phyloP scores from a whole-genome alignment of 352 stramenopile genomes.

The Phytophthora brassicae region DNA sequence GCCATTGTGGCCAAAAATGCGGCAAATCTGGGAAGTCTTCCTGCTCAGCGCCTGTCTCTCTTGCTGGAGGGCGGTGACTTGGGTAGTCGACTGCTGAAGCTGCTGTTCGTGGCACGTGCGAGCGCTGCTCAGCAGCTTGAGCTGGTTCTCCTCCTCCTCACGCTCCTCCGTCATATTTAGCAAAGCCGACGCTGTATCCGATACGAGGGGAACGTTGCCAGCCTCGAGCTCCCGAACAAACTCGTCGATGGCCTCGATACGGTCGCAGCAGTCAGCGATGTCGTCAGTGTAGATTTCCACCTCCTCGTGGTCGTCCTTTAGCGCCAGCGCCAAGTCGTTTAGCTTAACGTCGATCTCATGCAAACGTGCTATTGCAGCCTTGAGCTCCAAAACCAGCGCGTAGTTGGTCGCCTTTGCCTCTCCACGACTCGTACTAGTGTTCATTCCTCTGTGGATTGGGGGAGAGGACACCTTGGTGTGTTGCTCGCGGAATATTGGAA shows the following conservation, averaged over 20 bases:
- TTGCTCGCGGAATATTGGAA: slow-evolving; percentile 7
- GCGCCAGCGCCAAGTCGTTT: slow-evolving; percentile 24
- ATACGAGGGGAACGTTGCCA: slow-evolving; percentile 29
- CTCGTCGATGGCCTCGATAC: slow-evolving; percentile 41
- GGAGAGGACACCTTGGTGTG: background rate
- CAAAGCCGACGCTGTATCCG: slow-evolving; percentile 23
- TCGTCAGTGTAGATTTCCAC: slow-evolving; percentile 41
- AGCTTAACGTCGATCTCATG: slow-evolving; percentile 29
- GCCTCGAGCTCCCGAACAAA: slow-evolving; percentile 35
- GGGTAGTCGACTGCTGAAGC: slow-evolving; percentile 15
- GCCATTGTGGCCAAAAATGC: slow-evolving; percentile 31
- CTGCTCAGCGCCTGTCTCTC: slow-evolving; percentile 32
- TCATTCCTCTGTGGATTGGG: slow-evolving; percentile 19
- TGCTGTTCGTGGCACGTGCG: slow-evolving; percentile 31
- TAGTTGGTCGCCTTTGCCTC: slow-evolving; percentile 24
- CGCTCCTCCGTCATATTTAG: slow-evolving; percentile 39
- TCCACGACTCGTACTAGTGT: slow-evolving; percentile 8
- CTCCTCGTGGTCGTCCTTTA: slow-evolving; percentile 38
- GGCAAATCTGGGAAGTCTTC: slow-evolving; percentile 37
- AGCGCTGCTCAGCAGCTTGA: slow-evolving; percentile 27
- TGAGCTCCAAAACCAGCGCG: slow-evolving; percentile 34
- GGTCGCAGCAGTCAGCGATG: slow-evolving; percentile 40
- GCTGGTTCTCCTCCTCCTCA: slow-evolving; percentile 34
- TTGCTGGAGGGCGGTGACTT: slow-evolving; percentile 21
- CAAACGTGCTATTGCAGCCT: slow-evolving; percentile 23